Percentiles rank a stretch among this genome's conserved stretches.
Evolutionary conservation across 1,139 yeast genomes (phyloP).

Genomic region (Yamadazyma songkhlaensis): DNA sequence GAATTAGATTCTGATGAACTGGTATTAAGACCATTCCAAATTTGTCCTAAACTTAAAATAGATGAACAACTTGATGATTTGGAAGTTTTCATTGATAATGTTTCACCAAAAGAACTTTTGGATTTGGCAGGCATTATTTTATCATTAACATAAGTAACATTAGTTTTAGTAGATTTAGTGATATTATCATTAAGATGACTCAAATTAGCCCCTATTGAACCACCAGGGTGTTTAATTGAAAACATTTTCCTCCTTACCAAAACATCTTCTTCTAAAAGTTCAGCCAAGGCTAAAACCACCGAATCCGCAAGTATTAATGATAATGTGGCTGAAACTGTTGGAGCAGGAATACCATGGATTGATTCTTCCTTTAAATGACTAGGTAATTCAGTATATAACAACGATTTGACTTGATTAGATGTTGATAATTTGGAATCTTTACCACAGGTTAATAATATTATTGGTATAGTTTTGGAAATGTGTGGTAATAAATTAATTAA

Average conservation of each 20-base stretch:
- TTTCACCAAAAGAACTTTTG: neutral
- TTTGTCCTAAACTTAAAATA: conserved; percentile 27
- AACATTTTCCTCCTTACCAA: conserved; percentile 53
- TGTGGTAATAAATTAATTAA: conserved; percentile 59
- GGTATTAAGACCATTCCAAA: conserved; percentile 17
- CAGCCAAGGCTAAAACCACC: conserved; percentile 68
- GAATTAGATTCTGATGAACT: conserved; percentile 6
- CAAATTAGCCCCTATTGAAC: conserved; percentile 70
- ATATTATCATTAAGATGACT: conserved; percentile 33
- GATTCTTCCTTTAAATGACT: conserved; percentile 53
- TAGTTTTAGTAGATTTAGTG: conserved; percentile 5
- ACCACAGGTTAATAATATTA: conserved; percentile 63
- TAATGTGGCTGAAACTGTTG: conserved; percentile 80
- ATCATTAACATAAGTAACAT: no score
- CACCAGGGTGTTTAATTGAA: conserved; percentile 83
- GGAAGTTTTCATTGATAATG: neutral
- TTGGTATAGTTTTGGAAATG: conserved; percentile 50
- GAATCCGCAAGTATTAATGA: conserved; percentile 79
- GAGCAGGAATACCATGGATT: conserved; percentile 84
- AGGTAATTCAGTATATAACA: conserved; percentile 66
- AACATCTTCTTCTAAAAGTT: conserved; percentile 58
- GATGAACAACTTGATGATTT: conserved; percentile 19
- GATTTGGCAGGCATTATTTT: conserved; percentile 1
- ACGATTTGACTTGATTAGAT: conserved; percentile 44
- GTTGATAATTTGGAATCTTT: conserved; percentile 45